These are phyloP conservation scores for Diaporthe eres DNA, from an alignment of 2,329 filamentous ascomycete genomes.

Conservation along the genomic window DNA sequence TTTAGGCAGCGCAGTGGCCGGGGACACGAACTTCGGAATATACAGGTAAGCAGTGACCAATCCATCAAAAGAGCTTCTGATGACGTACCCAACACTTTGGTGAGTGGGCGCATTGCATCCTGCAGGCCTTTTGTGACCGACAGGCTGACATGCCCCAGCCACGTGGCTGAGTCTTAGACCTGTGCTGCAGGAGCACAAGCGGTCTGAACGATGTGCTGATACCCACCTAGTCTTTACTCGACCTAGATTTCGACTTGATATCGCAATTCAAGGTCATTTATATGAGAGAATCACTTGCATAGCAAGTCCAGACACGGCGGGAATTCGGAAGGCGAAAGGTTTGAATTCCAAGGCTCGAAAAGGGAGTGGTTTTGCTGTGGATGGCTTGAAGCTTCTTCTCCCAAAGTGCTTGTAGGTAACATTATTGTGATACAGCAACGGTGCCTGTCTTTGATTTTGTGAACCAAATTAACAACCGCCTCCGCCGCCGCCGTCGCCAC, in stretches of 20 bases:
- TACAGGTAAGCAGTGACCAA: background rate
- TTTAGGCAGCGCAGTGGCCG: background rate
- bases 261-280: too few species aligned
- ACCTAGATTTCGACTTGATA: background rate
- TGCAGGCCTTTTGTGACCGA: background rate
- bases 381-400: background rate
- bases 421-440: background rate
- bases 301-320: too few species aligned
- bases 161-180: slow-evolving; percentile 11
- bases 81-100: background rate
- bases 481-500: background rate
- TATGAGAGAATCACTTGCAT: too few species aligned
- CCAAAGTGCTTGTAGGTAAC: background rate
- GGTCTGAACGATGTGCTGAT: background rate
- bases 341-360: background rate
- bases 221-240: background rate
- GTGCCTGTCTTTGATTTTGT: background rate
- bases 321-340: background rate
- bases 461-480: background rate
- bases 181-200: background rate
- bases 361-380: background rate
- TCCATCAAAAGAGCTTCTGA: background rate
- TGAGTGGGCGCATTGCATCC: background rate
- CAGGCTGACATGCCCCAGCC: slow-evolving; percentile 16
- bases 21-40: background rate